Evolutionary conservation across 768 basidiomycete genomes (phyloP).

Genomic region (Asterophora parasitica): DNA sequence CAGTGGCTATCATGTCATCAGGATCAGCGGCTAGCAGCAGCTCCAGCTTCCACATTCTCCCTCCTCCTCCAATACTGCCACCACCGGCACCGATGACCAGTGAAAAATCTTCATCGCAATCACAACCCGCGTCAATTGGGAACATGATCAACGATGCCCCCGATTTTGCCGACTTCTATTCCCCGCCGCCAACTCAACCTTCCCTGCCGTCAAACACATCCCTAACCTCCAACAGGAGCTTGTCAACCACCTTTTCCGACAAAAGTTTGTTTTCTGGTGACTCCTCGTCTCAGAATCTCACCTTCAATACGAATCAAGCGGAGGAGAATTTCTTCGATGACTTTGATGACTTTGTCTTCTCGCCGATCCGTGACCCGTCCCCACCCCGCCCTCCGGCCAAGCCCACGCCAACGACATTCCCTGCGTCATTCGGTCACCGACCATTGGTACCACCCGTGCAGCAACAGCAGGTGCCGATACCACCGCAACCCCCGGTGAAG

Average conservation of each 20-base stretch:
- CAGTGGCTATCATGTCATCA: conserved; percentile 30
- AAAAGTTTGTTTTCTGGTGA: conserved; percentile 10
- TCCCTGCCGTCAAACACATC: conserved; percentile 13
- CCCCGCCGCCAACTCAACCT: conserved; percentile 21
- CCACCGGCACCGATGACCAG: conserved; percentile 19
- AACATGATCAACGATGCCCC: conserved; percentile 28
- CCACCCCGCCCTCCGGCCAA: conserved; percentile 42
- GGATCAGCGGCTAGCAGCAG: conserved; percentile 17
- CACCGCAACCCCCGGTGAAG: conserved; percentile 7
- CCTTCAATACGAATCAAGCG: conserved; percentile 2
- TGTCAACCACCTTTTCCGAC: conserved; percentile 20
- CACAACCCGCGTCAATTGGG: conserved; percentile 22
- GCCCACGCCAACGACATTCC: not conserved
- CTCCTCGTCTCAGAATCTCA: conserved; percentile 13
- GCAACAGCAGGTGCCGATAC: not conserved
- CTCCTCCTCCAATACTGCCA: conserved; percentile 21
- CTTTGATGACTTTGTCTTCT: conserved; percentile 32
- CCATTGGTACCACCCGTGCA: not conserved
- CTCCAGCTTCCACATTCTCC: conserved; percentile 17
- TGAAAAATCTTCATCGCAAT: conserved; percentile 24
- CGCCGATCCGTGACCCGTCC: conserved; percentile 39
- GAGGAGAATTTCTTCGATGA: conserved; percentile 18
- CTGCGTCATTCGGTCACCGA: conserved; percentile 6
- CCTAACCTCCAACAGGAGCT: conserved; percentile 15
- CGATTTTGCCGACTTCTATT: conserved; percentile 51